Base-by-base conservation (phyloP, 2,329 filamentous ascomycete species). In the Lasiodiplodia sp. region DNA sequence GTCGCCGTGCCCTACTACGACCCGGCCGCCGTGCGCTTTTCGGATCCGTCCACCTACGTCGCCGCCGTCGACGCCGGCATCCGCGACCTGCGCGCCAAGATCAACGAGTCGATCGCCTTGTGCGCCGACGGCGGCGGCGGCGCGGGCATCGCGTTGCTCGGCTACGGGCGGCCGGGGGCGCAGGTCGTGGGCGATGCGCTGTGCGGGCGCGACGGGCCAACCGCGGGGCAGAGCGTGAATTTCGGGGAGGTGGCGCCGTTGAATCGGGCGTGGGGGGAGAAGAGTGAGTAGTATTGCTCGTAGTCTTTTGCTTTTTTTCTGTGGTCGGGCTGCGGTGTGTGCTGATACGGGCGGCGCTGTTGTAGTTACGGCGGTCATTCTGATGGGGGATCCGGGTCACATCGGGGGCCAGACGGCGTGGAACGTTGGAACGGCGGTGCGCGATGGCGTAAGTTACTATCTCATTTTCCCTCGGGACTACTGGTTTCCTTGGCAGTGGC, bases 341-440 rank as follows among this genome's bases (percentile, higher is more conserved):
- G 16, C 16, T 28, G 11, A 38, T 21, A 23, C 44, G 21, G 44
- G 31, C 11, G 18, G 14, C 4, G 18, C 23, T 2, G 40, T 18
- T 6, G 14, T 4, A 65, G 47, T 65, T 16, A n/a, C 62, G 7
- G 44, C 62, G 5, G 47, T 44, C 4, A 8, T 65, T 23, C 11
- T 53, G 44, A 65, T 65, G 47, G 62, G 21, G 14, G 62, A 65
- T 40, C 62, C 62, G 25, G 23, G 31, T 4, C 49, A 31, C 23
- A 18, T 64, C 3, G 49, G 18, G 16, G 23, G 21, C 21, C 44
- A 64, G 44, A 21, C n/a, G 44, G 12, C 47, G 28, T 52, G 47
- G 51, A 53, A 38, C n/a, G 25, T 65, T 8, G 62, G 62, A 5
- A 53, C n/a, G 18, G 44, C 40, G 21, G 21, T 23, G n/a, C 57